Evolutionary conservation across 176 grass and related monocot genomes (phyloP), one percentile per base, ranked within the genome.

Genomic region (Oryza coarctata): DNA sequence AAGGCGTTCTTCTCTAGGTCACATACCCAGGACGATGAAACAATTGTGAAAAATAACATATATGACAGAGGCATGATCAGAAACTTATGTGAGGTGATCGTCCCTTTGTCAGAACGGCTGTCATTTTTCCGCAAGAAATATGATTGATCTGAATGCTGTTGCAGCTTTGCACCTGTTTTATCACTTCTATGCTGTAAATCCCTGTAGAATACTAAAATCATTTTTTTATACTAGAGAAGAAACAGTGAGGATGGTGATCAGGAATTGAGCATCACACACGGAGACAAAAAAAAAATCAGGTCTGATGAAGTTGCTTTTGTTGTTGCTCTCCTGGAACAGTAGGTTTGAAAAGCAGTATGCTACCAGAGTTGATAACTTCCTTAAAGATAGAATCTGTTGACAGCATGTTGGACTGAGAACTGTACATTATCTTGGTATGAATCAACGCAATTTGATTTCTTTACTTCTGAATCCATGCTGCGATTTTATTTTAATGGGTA

Each of bases 21-120:
- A 40, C 68, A 18, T 15, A 35, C 63, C 66, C 73, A 69, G 23
- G 74, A 66, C 6, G 87, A 85, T 49, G 96, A 93, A 71, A 71
- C 49, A 47, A 66, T 95, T 58, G 77, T 87, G 47, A 93, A 84
- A 65, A 95, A 91, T 74, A 99, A 99, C 69, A 77, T 95, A 88
- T 95, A 99, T 57, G 85, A 93, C 82, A 82, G 69, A 75, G 93
- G 93, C 58, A 76, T 82, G 70, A 82, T 90, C 40, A 84, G 80
- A 86, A 99, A 99, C 80, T 23, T 99, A 63, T 91, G 83, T 1
- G 92, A 99, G 74, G 92, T 99, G 55, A 70, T 99, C 9, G 78
- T 91, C 15, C 96, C 96, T 77, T 87, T 95, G 11, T 99, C 96
- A 0, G 88, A 99, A 44, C 79, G 91, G 49, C 76, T 62, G 33